These are phyloP conservation scores for Apostasia ramifera DNA, from an alignment of 106 monocot species.

Conservation along the genomic window DNA sequence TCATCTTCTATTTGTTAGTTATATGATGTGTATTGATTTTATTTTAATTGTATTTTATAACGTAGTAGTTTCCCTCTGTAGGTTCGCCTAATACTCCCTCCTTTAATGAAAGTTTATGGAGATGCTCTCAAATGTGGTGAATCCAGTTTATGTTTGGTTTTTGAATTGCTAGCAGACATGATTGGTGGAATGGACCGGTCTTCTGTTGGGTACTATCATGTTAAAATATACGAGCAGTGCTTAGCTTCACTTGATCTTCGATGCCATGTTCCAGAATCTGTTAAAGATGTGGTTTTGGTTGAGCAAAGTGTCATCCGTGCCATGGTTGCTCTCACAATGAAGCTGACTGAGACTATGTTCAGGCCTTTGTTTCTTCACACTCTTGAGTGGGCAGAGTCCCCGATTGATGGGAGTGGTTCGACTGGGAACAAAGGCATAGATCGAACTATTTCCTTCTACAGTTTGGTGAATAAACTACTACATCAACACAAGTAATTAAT, in stretches of 20 bases:
- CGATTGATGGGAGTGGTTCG: slow-evolving; percentile 36
- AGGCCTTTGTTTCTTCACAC: slow-evolving; percentile 79
- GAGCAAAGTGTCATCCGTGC: slow-evolving; percentile 72
- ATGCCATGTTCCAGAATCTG: slow-evolving; percentile 30
- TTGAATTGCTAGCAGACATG: slow-evolving; percentile 63
- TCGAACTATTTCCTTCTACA: slow-evolving; percentile 73
- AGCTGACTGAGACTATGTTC: slow-evolving; percentile 90
- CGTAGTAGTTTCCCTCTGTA: slow-evolving; percentile 28
- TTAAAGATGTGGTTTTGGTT: slow-evolving; percentile 49
- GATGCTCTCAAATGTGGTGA: slow-evolving; percentile 57
- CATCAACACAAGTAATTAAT: slow-evolving; percentile 66
- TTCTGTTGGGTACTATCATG: slow-evolving; percentile 62
- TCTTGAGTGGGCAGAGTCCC: slow-evolving; percentile 86
- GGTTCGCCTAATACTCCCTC: slow-evolving; percentile 78
- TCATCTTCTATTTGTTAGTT: not conserved
- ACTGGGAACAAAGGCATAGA: slow-evolving; percentile 38
- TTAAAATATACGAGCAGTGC: slow-evolving; percentile 70
- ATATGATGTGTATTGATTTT: slow-evolving; percentile 8
- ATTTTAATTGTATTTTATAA: slow-evolving; percentile 6
- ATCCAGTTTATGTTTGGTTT: slow-evolving; percentile 56
- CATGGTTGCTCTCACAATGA: slow-evolving; percentile 60
- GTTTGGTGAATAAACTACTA: slow-evolving; percentile 70
- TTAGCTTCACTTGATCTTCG: slow-evolving; percentile 84
- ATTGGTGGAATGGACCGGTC: slow-evolving; percentile 68
- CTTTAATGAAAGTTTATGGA: slow-evolving; percentile 53